A percentile compares a stretch with the other conserved stretches of the same genome.
Conservation (phyloP, 2,329 filamentous ascomycete species). For the Paecilomyces formosus region DNA sequence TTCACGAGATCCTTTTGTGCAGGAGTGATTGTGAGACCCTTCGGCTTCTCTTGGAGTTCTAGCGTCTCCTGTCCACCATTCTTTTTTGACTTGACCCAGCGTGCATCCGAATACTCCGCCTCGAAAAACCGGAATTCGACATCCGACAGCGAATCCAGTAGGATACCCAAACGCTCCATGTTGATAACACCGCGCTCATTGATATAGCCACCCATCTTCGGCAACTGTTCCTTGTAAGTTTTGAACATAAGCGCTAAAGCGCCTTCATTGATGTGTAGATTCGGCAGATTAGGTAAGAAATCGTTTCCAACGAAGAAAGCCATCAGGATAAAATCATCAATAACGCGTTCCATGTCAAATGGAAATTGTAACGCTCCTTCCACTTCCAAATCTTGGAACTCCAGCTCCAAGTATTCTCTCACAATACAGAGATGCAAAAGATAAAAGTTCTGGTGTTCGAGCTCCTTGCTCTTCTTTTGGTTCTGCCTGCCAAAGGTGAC, state of each 20-base stretch:
- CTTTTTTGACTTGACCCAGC: conserved; percentile 86
- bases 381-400: conserved; percentile 86
- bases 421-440: conserved; percentile 96
- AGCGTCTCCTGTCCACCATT: conserved; percentile 61
- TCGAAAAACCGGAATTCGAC: conserved; percentile 94
- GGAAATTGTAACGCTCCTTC: conserved; percentile 64
- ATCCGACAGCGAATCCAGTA: conserved; percentile 77
- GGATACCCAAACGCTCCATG: conserved; percentile 64
- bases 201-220: conserved; percentile 85
- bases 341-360: conserved; percentile 91
- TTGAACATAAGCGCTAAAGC: conserved; percentile 95
- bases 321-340: conserved; percentile 99
- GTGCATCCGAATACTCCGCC: conserved; percentile 75
- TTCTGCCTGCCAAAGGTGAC: conserved; percentile 90
- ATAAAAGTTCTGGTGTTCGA: conserved; percentile 98
- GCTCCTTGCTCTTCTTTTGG: conserved; percentile 84
- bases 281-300: conserved; percentile 93
- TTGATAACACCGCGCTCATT: conserved; percentile 94
- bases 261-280: conserved; percentile 96
- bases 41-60: conserved; percentile 48
- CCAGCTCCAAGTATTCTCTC: conserved; percentile 89
- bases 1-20: conserved; percentile 76
- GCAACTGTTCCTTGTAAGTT: conserved; percentile 86
- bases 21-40: conserved; percentile 66
- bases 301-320: conserved; percentile 99